Conservation (phyloP, 345 rosid genomes). For the Triadica sebifera region DNA sequence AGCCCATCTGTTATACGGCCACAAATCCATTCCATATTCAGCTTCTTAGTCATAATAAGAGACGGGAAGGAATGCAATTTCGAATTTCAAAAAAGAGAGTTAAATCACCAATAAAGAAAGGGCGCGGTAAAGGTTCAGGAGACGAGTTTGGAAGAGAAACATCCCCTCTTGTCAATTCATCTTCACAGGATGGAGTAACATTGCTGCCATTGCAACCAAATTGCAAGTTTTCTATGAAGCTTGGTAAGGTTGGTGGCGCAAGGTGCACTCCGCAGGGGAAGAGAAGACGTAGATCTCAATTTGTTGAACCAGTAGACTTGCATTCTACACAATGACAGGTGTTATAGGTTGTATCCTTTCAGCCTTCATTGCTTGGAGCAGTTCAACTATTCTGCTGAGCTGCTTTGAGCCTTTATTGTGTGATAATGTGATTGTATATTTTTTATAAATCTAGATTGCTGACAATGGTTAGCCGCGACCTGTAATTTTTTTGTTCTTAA, state of each 20-base stretch:
- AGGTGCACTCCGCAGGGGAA: constrained; percentile 72
- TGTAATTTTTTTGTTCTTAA: neutral
- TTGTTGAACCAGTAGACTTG: constrained; percentile 40
- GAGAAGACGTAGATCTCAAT: constrained; percentile 60
- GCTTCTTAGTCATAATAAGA: constrained; percentile 41
- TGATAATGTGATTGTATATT: neutral
- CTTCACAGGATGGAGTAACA: constrained; percentile 28
- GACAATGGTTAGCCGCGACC: constrained; percentile 5
- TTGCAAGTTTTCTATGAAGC: constrained; percentile 46
- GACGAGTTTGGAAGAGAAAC: constrained; percentile 19
- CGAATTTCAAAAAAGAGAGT: constrained; percentile 50
- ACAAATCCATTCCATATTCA: constrained; percentile 65
- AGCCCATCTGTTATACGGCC: constrained; percentile 65
- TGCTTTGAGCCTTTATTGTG: neutral
- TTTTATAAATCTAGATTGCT: neutral
- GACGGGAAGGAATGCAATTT: constrained; percentile 23
- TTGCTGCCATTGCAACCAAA: constrained; percentile 28
- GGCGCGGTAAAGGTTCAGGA: constrained; percentile 20
- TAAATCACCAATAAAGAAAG: constrained; percentile 49
- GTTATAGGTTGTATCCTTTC: neutral
- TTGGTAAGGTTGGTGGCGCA: constrained; percentile 35
- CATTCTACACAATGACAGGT: constrained; percentile 33
- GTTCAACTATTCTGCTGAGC: constrained; percentile 8
- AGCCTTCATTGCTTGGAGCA: neutral
- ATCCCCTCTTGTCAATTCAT: constrained; percentile 17